Evolutionary conservation across 2,329 filamentous ascomycete genomes (phyloP).

Genomic region (Epichloe baconii): DNA sequence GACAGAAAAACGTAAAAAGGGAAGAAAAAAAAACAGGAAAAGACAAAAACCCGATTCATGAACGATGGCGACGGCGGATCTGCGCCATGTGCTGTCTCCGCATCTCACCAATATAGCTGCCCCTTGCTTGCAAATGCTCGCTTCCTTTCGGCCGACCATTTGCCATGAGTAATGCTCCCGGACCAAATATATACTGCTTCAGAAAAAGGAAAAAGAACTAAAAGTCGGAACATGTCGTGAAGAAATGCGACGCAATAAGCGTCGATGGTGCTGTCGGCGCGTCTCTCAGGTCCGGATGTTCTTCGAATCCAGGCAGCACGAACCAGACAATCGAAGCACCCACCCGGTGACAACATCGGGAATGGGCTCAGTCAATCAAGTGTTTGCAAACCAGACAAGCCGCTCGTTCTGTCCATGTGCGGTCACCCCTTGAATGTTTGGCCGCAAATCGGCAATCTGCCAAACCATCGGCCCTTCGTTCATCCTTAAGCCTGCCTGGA

Average conservation of each 20-base stretch:
- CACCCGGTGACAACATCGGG: not conserved
- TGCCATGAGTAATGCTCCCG: not conserved
- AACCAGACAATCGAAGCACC: not conserved
- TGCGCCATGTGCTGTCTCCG: not conserved
- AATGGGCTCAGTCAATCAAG: conserved; percentile 23
- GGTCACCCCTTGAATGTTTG: conserved; percentile 34
- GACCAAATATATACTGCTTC: not conserved
- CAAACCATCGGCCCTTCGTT: conserved; percentile 34
- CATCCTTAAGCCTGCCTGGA: conserved; percentile 36
- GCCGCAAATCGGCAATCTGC: conserved; percentile 38
- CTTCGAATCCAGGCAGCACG: not conserved
- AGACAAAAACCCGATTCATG: not conserved
- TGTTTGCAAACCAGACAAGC: conserved; percentile 36
- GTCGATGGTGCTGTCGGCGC: not conserved
- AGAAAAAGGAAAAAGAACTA: not conserved
- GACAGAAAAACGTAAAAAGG: not conserved
- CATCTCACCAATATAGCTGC: not conserved
- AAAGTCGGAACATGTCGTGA: not conserved
- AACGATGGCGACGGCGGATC: not conserved
- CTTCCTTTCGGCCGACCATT: not conserved
- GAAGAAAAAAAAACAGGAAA: too few species aligned
- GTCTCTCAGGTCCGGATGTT: too few species aligned
- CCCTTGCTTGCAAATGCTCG: not conserved
- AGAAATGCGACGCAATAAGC: not conserved
- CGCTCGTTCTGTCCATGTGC: conserved; percentile 37